Percentiles rank a stretch among this genome's conserved stretches.
Evolutionary conservation across 768 basidiomycete genomes (phyloP).

Genomic region (Pleurotus citrinopileatus): DNA sequence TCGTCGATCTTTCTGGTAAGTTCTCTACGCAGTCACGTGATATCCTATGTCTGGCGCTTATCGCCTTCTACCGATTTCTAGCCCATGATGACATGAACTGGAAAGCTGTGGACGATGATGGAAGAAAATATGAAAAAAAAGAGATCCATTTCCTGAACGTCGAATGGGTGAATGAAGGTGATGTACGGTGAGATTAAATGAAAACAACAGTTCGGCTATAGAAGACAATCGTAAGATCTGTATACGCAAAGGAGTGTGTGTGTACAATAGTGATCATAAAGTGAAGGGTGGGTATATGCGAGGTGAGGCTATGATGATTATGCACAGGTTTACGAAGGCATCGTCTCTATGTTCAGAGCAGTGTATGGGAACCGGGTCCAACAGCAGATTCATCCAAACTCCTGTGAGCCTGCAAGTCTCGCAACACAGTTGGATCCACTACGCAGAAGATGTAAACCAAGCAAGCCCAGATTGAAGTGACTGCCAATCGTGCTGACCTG

Average conservation of each 20-base stretch:
- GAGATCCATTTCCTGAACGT: not conserved
- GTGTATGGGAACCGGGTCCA: slow-evolving; percentile 15
- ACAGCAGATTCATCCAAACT: slow-evolving; percentile 66
- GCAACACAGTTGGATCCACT: slow-evolving; percentile 88
- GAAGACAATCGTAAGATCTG: slow-evolving; percentile 3
- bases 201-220: not conserved
- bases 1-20: slow-evolving; percentile 8
- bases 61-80: too few relatives aligned
- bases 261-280: slow-evolving; percentile 4
- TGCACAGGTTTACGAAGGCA: too few relatives aligned
- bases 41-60: not conserved
- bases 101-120: not conserved
- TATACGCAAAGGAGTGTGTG: slow-evolving; percentile 2
- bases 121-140: not conserved
- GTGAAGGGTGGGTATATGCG: slow-evolving; percentile 13
- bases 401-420: slow-evolving; percentile 84
- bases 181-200: slow-evolving; percentile 11
- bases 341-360: too few relatives aligned
- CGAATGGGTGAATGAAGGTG: too few relatives aligned
- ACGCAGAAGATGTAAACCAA: slow-evolving; percentile 20
- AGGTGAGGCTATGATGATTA: slow-evolving; percentile 8
- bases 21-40: slow-evolving; percentile 6
- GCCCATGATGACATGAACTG: too few relatives aligned
- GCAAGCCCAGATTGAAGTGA: slow-evolving; percentile 14
- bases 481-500: slow-evolving; percentile 49